Conservation (phyloP, 2,329 filamentous ascomycete species). For the Mariannaea elegans region DNA sequence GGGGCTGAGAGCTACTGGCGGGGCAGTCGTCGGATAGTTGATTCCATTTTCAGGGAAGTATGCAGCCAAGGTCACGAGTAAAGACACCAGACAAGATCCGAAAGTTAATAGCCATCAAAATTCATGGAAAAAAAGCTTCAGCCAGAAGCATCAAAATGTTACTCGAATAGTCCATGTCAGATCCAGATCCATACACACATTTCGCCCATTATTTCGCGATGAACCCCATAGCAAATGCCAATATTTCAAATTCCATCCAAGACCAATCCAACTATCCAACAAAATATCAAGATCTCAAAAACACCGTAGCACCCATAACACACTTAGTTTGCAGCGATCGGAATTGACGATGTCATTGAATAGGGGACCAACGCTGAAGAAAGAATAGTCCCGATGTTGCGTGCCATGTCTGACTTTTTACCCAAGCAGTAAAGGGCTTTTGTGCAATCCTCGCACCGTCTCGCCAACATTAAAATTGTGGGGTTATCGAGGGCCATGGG, state of each 20-base stretch:
- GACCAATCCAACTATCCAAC: neutral
- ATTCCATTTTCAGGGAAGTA: neutral
- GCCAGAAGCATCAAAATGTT: slow-evolving; percentile 1
- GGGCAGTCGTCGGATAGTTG: neutral
- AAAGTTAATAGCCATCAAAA: neutral
- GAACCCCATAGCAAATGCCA: slow-evolving; percentile 1
- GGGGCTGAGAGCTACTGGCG: neutral
- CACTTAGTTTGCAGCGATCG: slow-evolving; percentile 30
- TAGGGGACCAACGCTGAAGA: slow-evolving; percentile 38
- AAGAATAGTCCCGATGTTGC: slow-evolving; percentile 39
- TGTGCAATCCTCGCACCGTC: slow-evolving; percentile 58
- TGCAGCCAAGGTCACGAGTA: neutral
- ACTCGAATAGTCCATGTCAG: slow-evolving; percentile 1
- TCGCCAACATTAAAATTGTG: slow-evolving; percentile 40
- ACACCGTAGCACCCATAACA: slow-evolving; percentile 18
- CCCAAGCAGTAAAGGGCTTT: slow-evolving; percentile 63
- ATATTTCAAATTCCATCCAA: neutral
- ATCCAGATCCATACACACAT: neutral
- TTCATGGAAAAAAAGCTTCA: slow-evolving; percentile 10
- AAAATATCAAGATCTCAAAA: neutral
- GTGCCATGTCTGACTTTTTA: slow-evolving; percentile 61
- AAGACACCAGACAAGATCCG: neutral
- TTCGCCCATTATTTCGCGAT: slow-evolving; percentile 11
- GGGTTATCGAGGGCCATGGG: slow-evolving; percentile 31
- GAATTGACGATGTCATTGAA: slow-evolving; percentile 32